Evolutionary conservation across 2,329 filamentous ascomycete species (phyloP), one percentile per base, ranked within the genome.

Genomic region (Trichoderma sp.): DNA sequence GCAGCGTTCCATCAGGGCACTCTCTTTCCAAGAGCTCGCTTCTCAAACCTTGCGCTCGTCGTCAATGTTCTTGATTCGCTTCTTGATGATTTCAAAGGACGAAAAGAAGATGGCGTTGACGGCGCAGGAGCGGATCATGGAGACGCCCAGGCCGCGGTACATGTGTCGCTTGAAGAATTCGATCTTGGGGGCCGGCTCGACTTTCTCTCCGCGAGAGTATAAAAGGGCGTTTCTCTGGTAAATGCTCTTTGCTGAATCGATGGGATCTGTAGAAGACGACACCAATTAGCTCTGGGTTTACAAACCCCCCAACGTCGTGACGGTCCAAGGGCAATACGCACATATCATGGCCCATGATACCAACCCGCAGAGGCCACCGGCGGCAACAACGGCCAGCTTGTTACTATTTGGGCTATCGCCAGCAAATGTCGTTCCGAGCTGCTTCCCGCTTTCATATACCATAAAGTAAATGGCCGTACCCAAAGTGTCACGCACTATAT

Each of bases 101-200:
- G 90, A 93, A 79, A 96, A 96, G 82, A 96, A 96, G 72, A 96
- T 90, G 69, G 91, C 91, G 75, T 96, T 96, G 70, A 95, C 88
- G 60, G 92, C 82, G 72, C 90, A 93, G 14, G 91, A 93, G 64
- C 92, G 88, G 69, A 87, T 85, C 88, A 95, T 93, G 44, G 90
- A 93, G 28, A 95, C 91, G 24, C 88, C 90, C 3, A 96, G 82
- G 34, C 91, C 92, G 71, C 91, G 88, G 77, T 95, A 96, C 87
- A 93, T 93, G 68, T 89, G 85, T 62, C 82, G 82, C 72, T 90
- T 87, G 77, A 92, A 90, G 77, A 92, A 93, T 66, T 90, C 83
- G 66, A 95, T 92, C 75, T 89, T 90, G 10, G 91, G 90, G 24
- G 85, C 82, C 57, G 85, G 83, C 67, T 87, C 84, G 34, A 88